Percentiles rank a stretch among this genome's conserved stretches.
Evolutionary conservation across 768 basidiomycete genomes (phyloP).

Genomic region (Phylloporus sp.): DNA sequence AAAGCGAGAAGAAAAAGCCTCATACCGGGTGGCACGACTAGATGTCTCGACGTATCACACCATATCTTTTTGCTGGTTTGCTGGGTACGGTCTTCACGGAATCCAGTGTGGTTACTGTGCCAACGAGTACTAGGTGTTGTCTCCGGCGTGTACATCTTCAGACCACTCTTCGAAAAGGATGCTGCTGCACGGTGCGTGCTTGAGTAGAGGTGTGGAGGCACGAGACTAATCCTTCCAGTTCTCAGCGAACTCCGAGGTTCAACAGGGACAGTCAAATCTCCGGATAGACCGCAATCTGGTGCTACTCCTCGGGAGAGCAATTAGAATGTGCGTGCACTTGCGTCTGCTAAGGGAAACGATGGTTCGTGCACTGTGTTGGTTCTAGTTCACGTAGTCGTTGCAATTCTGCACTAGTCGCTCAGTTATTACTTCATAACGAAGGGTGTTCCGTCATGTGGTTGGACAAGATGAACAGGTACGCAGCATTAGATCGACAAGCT

Average conservation of each 20-base stretch:
- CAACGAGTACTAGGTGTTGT: slow-evolving; percentile 41
- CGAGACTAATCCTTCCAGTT: slow-evolving; percentile 1
- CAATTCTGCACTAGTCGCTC: background rate
- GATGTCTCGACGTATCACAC: slow-evolving; percentile 41
- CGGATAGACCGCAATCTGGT: slow-evolving; percentile 2
- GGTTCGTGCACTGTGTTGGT: background rate
- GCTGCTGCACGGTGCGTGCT: slow-evolving; percentile 12
- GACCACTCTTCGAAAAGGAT: slow-evolving; percentile 38
- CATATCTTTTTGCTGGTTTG: slow-evolving; percentile 52
- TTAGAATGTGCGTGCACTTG: slow-evolving; percentile 1
- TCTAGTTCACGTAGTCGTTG: background rate
- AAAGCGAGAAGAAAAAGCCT: too few species aligned
- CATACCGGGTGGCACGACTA: background rate
- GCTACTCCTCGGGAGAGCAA: slow-evolving; percentile 6
- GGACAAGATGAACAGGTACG: slow-evolving; percentile 10
- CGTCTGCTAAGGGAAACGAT: background rate
- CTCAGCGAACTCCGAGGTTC: slow-evolving; percentile 10
- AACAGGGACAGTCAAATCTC: background rate
- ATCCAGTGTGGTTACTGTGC: slow-evolving; percentile 1
- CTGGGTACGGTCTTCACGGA: slow-evolving; percentile 41
- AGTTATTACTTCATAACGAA: background rate
- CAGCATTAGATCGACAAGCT: background rate
- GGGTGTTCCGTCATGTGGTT: slow-evolving; percentile 11
- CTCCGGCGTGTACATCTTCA: slow-evolving; percentile 67
- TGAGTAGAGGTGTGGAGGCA: background rate